Evolutionary conservation across 495 filamentous ascomycete genomes (phyloP).

Genomic region (Trichoderma asperelloides): DNA sequence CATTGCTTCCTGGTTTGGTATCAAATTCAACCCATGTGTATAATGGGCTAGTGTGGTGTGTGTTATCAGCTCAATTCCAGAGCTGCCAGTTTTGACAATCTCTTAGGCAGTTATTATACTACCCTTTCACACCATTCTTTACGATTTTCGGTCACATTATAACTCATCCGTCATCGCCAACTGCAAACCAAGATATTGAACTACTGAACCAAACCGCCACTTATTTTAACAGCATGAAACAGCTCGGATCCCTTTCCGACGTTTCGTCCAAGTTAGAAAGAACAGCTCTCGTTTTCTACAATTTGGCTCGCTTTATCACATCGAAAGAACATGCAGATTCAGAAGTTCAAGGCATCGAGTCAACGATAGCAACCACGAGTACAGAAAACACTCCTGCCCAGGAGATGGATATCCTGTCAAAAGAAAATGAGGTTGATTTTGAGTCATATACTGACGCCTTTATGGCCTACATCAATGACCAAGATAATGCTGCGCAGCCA

Average conservation of each 20-base stretch:
- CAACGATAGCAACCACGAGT: not conserved
- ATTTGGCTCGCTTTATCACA: not conserved
- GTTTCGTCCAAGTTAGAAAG: not conserved
- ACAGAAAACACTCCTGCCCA: not conserved
- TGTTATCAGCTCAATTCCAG: not conserved
- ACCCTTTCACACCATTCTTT: conserved; percentile 18
- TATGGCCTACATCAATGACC: not conserved
- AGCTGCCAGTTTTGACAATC: too few relatives aligned
- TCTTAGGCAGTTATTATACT: conserved; percentile 19
- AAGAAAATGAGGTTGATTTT: not conserved
- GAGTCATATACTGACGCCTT: not conserved
- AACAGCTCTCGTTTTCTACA: not conserved
- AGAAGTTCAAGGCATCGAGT: not conserved
- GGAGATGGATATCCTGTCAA: not conserved
- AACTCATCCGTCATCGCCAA: not conserved
- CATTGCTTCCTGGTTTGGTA: conserved; percentile 12
- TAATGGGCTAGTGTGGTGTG: conserved; percentile 18
- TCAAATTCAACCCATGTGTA: conserved; percentile 19
- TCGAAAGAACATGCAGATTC: not conserved
- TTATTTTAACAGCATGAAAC: not conserved
- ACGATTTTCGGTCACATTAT: not conserved
- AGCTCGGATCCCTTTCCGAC: not conserved
- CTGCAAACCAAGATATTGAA: not conserved
- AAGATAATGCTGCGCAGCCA: not conserved
- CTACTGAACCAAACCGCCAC: not conserved